Base-by-base conservation (phyloP, 768 basidiomycete species). In the Coprinellus micaceus region DNA sequence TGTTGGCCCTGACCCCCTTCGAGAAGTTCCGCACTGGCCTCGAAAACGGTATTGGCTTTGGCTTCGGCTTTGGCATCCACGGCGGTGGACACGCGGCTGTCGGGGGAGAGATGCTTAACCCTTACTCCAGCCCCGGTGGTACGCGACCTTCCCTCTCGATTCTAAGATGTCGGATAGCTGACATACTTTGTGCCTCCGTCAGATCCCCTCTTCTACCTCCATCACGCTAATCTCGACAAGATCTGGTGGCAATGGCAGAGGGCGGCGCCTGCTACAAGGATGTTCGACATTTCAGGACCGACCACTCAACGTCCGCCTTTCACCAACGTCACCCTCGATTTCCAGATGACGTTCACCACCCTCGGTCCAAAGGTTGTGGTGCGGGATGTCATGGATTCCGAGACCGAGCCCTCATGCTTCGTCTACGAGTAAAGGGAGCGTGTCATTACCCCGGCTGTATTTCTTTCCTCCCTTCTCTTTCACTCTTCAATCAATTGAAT, bases 361-460 rank as follows among this genome's bases (percentile, higher is more conserved):
- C 30, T 55, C n/a, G 37, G 29, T 10, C 30, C 28, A 9, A 19
- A n/a, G 17, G 25, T 55, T 21, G 12, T 45, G 17, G 33, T 55
- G 22, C 15, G 54, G 30, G 54, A 55, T 48, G 46, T 55, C 12
- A 55, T 55, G 54, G 46, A 55, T 24, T 28, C 54, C 21, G 44
- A 47, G 25, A 33, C 54, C 5, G 28, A 46, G 44, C 54, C 54
- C 3, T 26, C 26, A 4, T 55, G 54, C 29, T 55, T 47, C 46
- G 19, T n/a, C 9, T 54, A 54, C 40, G 17, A 47, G 46, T 47
- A 22, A 44, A 13, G 12, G 37, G 3, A 39, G 12, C n/a, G 3
- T 39, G 13, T n/a, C n/a, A 13, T 3, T 39, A 39, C 37, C 37
- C n/a, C 13, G 13, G 37, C 37, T 44, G 43, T 10, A 13, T 11